A percentile compares a stretch with the other conserved stretches of the same genome.
Evolutionary conservation across 139 green algal species (phyloP).

Genomic region (Chlamydomonas sphaeroides): DNA sequence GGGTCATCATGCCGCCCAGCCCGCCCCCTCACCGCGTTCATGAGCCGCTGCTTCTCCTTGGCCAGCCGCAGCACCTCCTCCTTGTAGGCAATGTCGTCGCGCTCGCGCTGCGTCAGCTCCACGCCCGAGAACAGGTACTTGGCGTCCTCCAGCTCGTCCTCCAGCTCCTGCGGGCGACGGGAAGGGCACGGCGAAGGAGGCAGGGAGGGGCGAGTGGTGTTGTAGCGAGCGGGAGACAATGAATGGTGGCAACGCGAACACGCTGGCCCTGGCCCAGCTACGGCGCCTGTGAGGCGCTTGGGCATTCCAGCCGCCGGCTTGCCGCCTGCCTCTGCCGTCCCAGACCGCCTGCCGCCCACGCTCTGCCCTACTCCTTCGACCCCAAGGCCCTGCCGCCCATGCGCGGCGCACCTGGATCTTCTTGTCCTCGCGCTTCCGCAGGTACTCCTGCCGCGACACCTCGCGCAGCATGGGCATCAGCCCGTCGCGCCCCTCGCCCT

Average conservation of each 20-base stretch:
- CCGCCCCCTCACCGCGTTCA: background rate
- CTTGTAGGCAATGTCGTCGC: slow-evolving; percentile 88
- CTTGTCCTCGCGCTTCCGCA: slow-evolving; percentile 93
- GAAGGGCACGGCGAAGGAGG: too few species aligned
- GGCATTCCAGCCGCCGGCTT: too few species aligned
- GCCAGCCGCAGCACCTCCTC: slow-evolving; percentile 79
- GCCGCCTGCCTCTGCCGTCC: too few species aligned
- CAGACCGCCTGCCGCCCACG: too few species aligned
- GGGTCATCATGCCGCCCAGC: background rate
- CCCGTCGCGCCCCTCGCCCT: slow-evolving; percentile 56
- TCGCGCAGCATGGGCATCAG: slow-evolving; percentile 78
- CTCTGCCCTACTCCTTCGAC: too few species aligned
- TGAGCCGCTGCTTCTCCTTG: slow-evolving; percentile 55
- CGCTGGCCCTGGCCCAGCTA: too few species aligned
- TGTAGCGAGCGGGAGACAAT: too few species aligned
- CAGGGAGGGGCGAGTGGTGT: too few species aligned
- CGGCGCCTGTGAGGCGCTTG: too few species aligned
- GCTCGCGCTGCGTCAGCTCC: slow-evolving; percentile 86
- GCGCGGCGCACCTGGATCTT: slow-evolving; percentile 77
- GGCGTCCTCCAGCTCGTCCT: slow-evolving; percentile 88
- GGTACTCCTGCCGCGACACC: slow-evolving; percentile 94
- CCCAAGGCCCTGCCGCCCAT: too few species aligned
- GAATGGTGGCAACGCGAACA: too few species aligned
- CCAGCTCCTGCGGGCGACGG: slow-evolving; percentile 50
- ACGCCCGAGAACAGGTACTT: slow-evolving; percentile 73